Evolutionary conservation across 352 stramenopile species (phyloP), one percentile per base, ranked within the genome.

Genomic region (Globisporangium sylvaticum): DNA sequence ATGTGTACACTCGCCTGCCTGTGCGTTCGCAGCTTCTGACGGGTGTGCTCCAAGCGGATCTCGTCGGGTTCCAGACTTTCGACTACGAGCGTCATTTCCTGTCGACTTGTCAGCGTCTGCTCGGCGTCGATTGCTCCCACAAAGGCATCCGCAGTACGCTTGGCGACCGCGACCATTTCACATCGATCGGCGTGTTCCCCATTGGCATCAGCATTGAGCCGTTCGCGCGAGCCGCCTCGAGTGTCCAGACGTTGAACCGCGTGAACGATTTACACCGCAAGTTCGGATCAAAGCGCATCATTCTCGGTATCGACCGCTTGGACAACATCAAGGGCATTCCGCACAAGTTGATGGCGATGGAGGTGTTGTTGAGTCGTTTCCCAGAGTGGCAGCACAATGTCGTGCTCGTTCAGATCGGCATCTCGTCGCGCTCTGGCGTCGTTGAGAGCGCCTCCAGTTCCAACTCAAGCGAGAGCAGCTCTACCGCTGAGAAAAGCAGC

Each of bases 331-430:
- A 96, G 72, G 90, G 90, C 10, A 95, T 97, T 48, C 90, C 90
- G 3, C 84, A 96, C 67, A 96, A 96, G 64, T 75, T 97, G 57
- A 63, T 96, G 46, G 90, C 85, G 42, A 92, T 97, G 73, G 90
- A 97, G 62, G 75, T 83, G 58, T 79, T 97, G 50, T 69, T 97
- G n/a, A 84, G 81, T 27, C 74, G 81, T 0, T 94, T 95, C 67
- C 89, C 90, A 14, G 87, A 98, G 64, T 98, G 91, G 91, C 85
- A 95, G 48, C 91, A 96, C 55, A 98, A 98, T 75, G 92, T 98
- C 46, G 93, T 97, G 20, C 71, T 98, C 29, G 92, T 98, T 55
- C 94, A 98, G 74, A 97, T 99, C 64, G 96, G 95, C n/a, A 97
- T 99, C 53, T 97, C 94, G 9, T 95, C 87, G 8, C 76, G 85